Evolutionary conservation across 495 filamentous ascomycete species (phyloP), one percentile per base, ranked within the genome.

Genomic region (Friedmanniomyces endolithicus): DNA sequence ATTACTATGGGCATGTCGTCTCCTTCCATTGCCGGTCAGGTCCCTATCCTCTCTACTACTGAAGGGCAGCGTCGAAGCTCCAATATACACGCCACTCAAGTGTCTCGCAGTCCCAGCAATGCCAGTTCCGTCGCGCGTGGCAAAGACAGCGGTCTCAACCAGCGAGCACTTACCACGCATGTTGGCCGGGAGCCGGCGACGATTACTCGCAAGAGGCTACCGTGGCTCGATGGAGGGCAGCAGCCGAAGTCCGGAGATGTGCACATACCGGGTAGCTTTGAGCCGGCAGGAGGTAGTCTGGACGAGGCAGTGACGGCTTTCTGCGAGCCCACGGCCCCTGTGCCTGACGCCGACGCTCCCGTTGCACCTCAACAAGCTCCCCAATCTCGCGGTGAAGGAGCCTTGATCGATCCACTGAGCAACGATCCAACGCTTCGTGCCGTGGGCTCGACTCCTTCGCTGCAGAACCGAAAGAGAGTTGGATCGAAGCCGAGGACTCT

Each of bases 161-260:
- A 54, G 19, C 22, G 51, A 20, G 22, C 19, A 12, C 16, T 35
- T 11, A 54, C 17, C 12, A 33, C 34, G 19, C 51, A 47, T 7
- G 23, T 35, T n/a, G 51, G 51, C 12, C n/a, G 25, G 29, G 50
- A 22, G 31, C 43, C 25, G 7, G 6, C 29, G 19, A 24, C 4
- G 19, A 20, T 55, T 23, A 19, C 46, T 14, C 47, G 59, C 33
- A 62, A 58, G 55, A 58, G 54, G 39, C 52, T 62, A n/a, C 59
- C 59, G 11, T 62, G 59, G 59, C 55, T 62, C 24, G 55, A 58
- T 23, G 53, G 47, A 22, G 6, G 8, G 25, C 39, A 48, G 1
- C 41, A 22, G 27, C 14, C 7, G 9, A 39, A 41, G 17, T 16
- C 43, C 20, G 25, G 23, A 45, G 29, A 31, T 20, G 23, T n/a